phyloP scores from a whole-genome alignment of 2,329 filamentous ascomycete genomes.

The Monilinia fructigena region DNA sequence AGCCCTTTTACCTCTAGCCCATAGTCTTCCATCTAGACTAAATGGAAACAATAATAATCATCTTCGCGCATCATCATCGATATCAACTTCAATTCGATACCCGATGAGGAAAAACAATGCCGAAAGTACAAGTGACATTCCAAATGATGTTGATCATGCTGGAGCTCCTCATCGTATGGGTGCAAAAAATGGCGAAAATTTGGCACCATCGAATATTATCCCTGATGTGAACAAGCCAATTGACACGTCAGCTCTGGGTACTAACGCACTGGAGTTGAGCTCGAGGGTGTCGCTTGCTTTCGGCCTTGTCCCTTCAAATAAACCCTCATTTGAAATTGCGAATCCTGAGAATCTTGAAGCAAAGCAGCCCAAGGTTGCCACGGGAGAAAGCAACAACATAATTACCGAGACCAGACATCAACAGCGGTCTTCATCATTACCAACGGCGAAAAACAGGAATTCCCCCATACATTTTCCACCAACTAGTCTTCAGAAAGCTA shows the following conservation, averaged over 20 bases:
- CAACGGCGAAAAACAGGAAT: background rate
- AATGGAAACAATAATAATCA: slow-evolving; percentile 22
- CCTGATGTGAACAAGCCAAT: slow-evolving; percentile 24
- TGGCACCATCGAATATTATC: background rate
- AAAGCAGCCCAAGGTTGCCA: background rate
- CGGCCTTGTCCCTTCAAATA: slow-evolving; percentile 26
- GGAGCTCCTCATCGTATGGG: background rate
- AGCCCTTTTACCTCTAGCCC: slow-evolving; percentile 23
- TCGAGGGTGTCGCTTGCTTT: slow-evolving; percentile 35
- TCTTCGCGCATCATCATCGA: slow-evolving; percentile 27
- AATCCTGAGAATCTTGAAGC: slow-evolving; percentile 6
- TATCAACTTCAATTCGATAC: slow-evolving; percentile 24
- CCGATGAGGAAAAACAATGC: slow-evolving; percentile 12
- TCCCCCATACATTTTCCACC: background rate
- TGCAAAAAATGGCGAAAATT: background rate
- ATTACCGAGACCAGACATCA: background rate
- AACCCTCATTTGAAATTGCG: slow-evolving; percentile 26
- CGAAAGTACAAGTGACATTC: background rate
- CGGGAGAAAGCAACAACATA: background rate
- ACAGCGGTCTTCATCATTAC: slow-evolving; percentile 12
- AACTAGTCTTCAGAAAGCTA: background rate
- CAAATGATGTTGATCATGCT: background rate
- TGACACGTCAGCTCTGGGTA: slow-evolving; percentile 29
- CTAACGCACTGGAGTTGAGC: slow-evolving; percentile 32
- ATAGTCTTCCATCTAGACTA: slow-evolving; percentile 13